Evolutionary conservation across 345 rosid species (phyloP).

Genomic region (sweet orange (Citrus sinensis)): DNA sequence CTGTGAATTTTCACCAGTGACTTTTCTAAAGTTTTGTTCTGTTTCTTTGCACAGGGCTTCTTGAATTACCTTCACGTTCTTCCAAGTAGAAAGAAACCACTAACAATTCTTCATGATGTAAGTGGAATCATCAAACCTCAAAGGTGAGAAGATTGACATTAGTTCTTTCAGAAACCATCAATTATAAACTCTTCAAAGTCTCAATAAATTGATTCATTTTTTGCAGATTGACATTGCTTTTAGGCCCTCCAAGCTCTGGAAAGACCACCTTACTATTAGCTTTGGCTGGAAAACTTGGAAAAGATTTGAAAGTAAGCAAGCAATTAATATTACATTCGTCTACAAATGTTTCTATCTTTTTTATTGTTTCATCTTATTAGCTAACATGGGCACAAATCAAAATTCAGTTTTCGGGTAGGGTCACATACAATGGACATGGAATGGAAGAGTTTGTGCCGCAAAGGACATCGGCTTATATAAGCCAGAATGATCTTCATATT

Average conservation of each 20-base stretch:
- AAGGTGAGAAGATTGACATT: constrained; percentile 22
- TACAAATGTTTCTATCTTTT: not conserved
- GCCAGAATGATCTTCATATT: constrained; percentile 58
- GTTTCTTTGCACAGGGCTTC: constrained; percentile 30
- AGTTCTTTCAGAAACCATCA: not conserved
- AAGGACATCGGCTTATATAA: constrained; percentile 58
- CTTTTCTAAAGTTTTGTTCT: not conserved
- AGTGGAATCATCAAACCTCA: constrained; percentile 59
- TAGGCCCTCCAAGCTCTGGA: constrained; percentile 64
- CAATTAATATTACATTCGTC: no score
- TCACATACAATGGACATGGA: constrained; percentile 57
- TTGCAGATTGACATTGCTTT: constrained; percentile 54
- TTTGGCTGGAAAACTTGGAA: constrained; percentile 55
- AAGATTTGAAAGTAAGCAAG: constrained; percentile 44
- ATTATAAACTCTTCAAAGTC: not conserved
- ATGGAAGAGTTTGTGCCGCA: constrained; percentile 69
- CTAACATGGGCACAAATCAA: not conserved
- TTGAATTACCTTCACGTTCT: constrained; percentile 42
- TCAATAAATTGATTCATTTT: not conserved
- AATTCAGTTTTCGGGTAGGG: constrained; percentile 51
- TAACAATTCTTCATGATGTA: constrained; percentile 40
- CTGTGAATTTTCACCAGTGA: not conserved
- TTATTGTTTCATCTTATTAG: not conserved
- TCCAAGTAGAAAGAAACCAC: constrained; percentile 46
- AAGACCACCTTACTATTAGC: constrained; percentile 55